Evolutionary conservation across 768 basidiomycete genomes (phyloP), one percentile per base, ranked within the genome.

Genomic region (Phaeotremella fagi): DNA sequence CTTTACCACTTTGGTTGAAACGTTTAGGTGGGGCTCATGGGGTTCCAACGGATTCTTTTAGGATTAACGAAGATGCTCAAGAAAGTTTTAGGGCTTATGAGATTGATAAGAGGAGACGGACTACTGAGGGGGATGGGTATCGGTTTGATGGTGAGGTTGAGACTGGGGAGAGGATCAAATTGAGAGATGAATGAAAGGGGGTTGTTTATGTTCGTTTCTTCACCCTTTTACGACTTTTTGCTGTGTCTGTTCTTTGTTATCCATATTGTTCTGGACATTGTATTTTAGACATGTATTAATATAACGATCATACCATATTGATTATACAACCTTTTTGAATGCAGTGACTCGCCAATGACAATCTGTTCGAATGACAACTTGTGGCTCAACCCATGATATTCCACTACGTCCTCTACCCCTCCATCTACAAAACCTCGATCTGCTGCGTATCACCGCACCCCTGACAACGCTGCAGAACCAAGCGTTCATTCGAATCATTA

Each of bases 401-500:
- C 31, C 38, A 41, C 6, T 9, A 35, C 33, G 33, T 9, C 33
- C 33, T 9, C 9, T 35, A 7, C 20, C 22, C 38, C 7, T 18
- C 38, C 38, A 41, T 7, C 68, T 68, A 91, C 46, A 90, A 78
- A 62, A 86, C 84, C 73, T 95, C 92, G 9, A 90, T 83, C 36
- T 94, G 87, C 38, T 95, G 81, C 15, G 86, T 85, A 72, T 95
- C 95, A 15, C 91, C 94, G 75, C 94, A 98, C 57, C 81, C 82
- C 63, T 83, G 83, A 65, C 94, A 98, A 45, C 86, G 78, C 77
- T 97, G 88, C 58, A 81, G 78, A 24, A 57, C 59, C n/a, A 35
- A 52, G 11, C 79, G 81, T 29, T 83, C 79, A 14, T 54, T 66
- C 3, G 78, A 73, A 1, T 79, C 79, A 45, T 58, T 60, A 14